phyloP scores from a whole-genome alignment of 805 yeast species.

The Wickerhamomyces bovis region DNA sequence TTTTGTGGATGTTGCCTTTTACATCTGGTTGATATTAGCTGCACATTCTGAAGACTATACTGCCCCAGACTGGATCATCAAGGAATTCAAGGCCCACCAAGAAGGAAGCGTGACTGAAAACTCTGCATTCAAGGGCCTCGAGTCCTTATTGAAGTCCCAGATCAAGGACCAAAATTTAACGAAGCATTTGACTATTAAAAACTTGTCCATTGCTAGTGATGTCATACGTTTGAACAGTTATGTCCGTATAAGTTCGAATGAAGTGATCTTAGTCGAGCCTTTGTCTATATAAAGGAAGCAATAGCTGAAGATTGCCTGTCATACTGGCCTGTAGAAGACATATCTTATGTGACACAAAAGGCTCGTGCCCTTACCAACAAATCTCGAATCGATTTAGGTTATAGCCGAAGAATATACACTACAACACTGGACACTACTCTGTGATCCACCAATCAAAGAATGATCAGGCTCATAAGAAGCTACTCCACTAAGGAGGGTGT shows the following conservation, averaged over 20 bases:
- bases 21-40: slow-evolving; percentile 16
- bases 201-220: slow-evolving; percentile 11
- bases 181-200: slow-evolving; percentile 4
- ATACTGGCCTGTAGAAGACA: too few relatives aligned
- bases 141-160: slow-evolving; percentile 4
- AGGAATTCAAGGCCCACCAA: slow-evolving; percentile 1
- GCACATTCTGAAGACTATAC: slow-evolving; percentile 7
- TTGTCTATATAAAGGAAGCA: not conserved
- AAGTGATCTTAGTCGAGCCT: slow-evolving; percentile 18
- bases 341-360: too few relatives aligned
- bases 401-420: too few relatives aligned
- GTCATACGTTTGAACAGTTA: slow-evolving; percentile 13
- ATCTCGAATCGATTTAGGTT: not conserved
- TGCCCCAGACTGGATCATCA: slow-evolving; percentile 15
- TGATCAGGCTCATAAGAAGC: slow-evolving; percentile 1
- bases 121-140: slow-evolving; percentile 2
- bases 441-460: too few relatives aligned
- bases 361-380: not conserved
- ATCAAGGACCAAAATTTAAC: slow-evolving; percentile 4
- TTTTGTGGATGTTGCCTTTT: slow-evolving; percentile 29
- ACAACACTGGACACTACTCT: too few relatives aligned
- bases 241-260: slow-evolving; percentile 11
- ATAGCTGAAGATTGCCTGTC: too few relatives aligned
- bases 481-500: slow-evolving; percentile 4
- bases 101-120: not conserved